Percentiles rank a stretch among this genome's conserved stretches.
phyloP scores from a whole-genome alignment of 495 filamentous ascomycete species.

The Neurospora sp. region DNA sequence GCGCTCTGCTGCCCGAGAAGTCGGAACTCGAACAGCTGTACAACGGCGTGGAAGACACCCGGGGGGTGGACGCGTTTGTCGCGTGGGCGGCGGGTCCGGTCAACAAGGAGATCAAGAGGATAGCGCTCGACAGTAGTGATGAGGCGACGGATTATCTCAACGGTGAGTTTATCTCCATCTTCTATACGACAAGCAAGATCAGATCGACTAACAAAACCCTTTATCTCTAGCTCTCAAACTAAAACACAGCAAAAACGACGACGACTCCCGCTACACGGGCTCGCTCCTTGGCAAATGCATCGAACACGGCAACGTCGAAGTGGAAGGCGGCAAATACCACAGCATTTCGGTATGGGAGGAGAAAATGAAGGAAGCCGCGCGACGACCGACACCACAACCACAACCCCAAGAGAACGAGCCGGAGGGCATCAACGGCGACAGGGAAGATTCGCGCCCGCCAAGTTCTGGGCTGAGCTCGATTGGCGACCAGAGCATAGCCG shows the following conservation, averaged over 20 bases:
- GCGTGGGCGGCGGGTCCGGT: slow-evolving; percentile 59
- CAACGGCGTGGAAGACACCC: slow-evolving; percentile 53
- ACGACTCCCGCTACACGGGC: slow-evolving; percentile 70
- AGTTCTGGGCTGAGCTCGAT: slow-evolving; percentile 45
- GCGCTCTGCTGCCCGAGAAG: slow-evolving; percentile 54
- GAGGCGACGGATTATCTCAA: slow-evolving; percentile 61
- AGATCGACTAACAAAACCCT: background rate
- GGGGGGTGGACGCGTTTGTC: slow-evolving; percentile 62
- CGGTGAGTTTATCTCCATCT: slow-evolving; percentile 25
- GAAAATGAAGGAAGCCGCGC: slow-evolving; percentile 14
- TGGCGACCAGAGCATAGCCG: slow-evolving; percentile 32
- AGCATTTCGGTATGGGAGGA: slow-evolving; percentile 59
- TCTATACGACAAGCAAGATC: background rate
- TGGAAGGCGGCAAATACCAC: slow-evolving; percentile 61
- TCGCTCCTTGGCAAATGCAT: slow-evolving; percentile 63
- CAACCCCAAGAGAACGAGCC: slow-evolving; percentile 4
- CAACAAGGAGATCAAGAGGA: slow-evolving; percentile 57
- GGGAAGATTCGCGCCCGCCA: slow-evolving; percentile 29
- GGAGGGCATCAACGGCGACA: slow-evolving; percentile 1
- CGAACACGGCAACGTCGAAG: slow-evolving; percentile 54
- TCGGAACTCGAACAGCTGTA: slow-evolving; percentile 22
- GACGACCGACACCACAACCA: slow-evolving; percentile 11
- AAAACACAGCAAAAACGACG: slow-evolving; percentile 69
- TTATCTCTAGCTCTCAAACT: slow-evolving; percentile 54
- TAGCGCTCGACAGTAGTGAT: slow-evolving; percentile 44